Base-by-base conservation (phyloP, 768 basidiomycete species). In the Pulveroboletus sp. region DNA sequence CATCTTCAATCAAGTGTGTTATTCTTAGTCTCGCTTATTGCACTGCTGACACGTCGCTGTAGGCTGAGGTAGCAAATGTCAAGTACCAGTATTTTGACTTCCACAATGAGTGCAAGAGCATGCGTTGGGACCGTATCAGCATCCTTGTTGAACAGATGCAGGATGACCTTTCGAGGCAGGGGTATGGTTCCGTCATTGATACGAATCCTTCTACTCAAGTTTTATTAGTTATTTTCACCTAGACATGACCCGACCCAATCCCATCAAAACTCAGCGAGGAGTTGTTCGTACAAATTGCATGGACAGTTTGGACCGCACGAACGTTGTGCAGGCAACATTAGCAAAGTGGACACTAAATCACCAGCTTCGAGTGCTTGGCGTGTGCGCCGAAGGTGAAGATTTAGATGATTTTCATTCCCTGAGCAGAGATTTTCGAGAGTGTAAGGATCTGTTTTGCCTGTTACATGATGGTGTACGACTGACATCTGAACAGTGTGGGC, bases 1-100 rank as follows among this genome's bases (percentile, higher is more conserved):
- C 28, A 77, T 83, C 51, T 65, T 96, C 35, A 70, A 76, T 8
- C 76, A 87, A 69, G 85, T 86, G 52, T 50, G 72, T 58, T 57
- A 24, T 43, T 50, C 17, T 42, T 30, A 14, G 33, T 38, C 8
- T 9, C 4, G 9, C 42, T 32, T 35, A 39, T 36, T 33, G 39
- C 38, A 15, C 33, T 14, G 18, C 37, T 49, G 5, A 46, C 24
- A 24, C 0, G 26, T 41, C 10, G 4, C 39, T 57, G 11, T 46
- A 89, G 88, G 66, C 81, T 45, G 75, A 82, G 58, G 60, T 86
- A 31, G 75, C 83, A 5, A 75, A 82, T 30, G 84, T 89, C 36
- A 83, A 82, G 59, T 99, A 99, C 62, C 76, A 88, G 56, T 96
- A 97, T 71, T 99, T 97, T 60, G 96, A 99, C 64, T 99, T 99